Evolutionary conservation across 768 basidiomycete species (phyloP).

Genomic region (Hydnomerulius pinastri): DNA sequence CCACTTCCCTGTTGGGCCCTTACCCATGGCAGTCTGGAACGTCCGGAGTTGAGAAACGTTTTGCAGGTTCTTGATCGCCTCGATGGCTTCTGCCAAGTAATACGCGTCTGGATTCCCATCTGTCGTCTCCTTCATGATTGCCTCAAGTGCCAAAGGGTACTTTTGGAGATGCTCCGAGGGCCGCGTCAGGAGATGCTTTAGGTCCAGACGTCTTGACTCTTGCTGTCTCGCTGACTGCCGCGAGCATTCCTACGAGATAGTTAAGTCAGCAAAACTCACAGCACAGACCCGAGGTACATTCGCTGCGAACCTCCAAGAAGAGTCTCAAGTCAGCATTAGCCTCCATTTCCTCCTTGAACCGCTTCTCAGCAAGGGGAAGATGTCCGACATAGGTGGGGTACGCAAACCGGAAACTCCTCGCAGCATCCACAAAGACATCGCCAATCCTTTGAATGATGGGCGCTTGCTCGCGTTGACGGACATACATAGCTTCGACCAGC

Average conservation of each 20-base stretch:
- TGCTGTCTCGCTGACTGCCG: conserved; percentile 55
- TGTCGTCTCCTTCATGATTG: conserved; percentile 81
- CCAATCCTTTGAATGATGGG: conserved; percentile 85
- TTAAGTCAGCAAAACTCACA: not conserved
- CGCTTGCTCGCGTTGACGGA: conserved; percentile 80
- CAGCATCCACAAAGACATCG: conserved; percentile 85
- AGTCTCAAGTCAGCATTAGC: conserved; percentile 77
- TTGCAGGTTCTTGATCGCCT: conserved; percentile 81
- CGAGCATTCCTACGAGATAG: conserved; percentile 21
- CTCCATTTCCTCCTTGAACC: conserved; percentile 85
- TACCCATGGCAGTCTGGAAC: conserved; percentile 89
- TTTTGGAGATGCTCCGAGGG: conserved; percentile 66
- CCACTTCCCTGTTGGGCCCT: conserved; percentile 76
- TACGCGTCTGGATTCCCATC: conserved; percentile 81
- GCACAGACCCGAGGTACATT: not conserved
- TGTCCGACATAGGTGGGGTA: conserved; percentile 88
- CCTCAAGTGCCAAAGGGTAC: conserved; percentile 81
- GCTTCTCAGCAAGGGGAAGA: conserved; percentile 82
- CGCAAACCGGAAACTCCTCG: conserved; percentile 81
- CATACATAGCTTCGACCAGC: conserved; percentile 83
- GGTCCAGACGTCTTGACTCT: conserved; percentile 58
- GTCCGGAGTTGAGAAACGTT: conserved; percentile 80
- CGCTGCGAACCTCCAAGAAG: conserved; percentile 73
- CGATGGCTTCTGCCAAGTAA: conserved; percentile 80
- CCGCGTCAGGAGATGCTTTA: conserved; percentile 62